Evolutionary conservation across 164 flowering plant species (phyloP), one percentile per base, ranked within the genome.

Genomic region (Liriodendron chinense): DNA sequence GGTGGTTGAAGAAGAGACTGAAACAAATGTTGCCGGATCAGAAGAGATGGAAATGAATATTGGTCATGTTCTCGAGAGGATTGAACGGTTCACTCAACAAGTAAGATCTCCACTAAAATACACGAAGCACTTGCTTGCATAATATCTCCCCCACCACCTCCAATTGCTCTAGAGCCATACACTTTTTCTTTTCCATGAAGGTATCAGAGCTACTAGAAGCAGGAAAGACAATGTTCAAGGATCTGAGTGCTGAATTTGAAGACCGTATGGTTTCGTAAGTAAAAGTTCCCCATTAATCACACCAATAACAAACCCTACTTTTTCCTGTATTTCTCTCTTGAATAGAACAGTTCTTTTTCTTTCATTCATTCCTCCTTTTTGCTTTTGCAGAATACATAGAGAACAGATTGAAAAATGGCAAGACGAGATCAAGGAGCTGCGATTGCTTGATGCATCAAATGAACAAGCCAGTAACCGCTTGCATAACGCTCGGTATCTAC

Each of bases 331-430:
- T 20, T 13, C n/a, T n/a, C 34, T 22, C 68, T 65, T 65, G 47
- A 14, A 10, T 7, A 26, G 26, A 63, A 63, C 9, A 4, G 9
- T 18, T 26, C 68, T 65, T 25, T 67, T 13, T 28, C n/a, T 67
- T 28, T 8, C 22, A 12, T 67, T 18, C 1, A 47, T n/a, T 28
- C 3, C 9, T 16, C 22, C 24, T 47, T n/a, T n/a, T 9, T 18
- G 47, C 21, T 68, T 49, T 18, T 3, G 76, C 91, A 94, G 98
- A 80, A 82, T 90, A 26, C 96, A 92, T 78, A 87, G 82, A 83
- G 95, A 90, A 73, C 92, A 89, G 76, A 83, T 89, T 49, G 93
- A 89, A 75, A 92, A 89, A 80, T 94, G 95, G 98, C 92, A 91
- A 77, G 93, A 93, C 47, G 96, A 91, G 76, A 89, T 94, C 68